Evolutionary conservation across 768 basidiomycete species (phyloP).

Genomic region (Naganishia friedmannii): DNA sequence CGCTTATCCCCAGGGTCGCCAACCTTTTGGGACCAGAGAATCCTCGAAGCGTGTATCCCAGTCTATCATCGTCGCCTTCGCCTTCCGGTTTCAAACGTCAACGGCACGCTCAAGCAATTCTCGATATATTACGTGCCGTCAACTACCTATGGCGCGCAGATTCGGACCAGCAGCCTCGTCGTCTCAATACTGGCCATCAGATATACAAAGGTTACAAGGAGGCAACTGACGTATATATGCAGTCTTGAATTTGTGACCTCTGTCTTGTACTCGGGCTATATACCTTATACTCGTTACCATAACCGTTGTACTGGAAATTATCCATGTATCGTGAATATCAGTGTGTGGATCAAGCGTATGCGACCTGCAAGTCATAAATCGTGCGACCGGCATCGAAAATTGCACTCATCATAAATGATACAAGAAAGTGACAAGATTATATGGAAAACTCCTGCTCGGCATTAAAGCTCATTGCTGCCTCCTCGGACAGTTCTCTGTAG

Average conservation of each 20-base stretch:
- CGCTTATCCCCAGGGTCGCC: conserved; percentile 7
- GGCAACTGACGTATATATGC: neutral
- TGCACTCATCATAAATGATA: neutral
- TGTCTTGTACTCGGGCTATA: neutral
- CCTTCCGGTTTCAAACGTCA: conserved; percentile 7
- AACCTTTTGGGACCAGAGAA: conserved; percentile 4
- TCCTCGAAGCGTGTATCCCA: neutral
- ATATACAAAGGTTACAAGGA: neutral
- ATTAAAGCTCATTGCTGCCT: conserved; percentile 40
- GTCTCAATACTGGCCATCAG: neutral
- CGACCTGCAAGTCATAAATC: neutral
- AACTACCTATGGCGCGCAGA: conserved; percentile 15
- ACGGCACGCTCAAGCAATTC: conserved; percentile 8
- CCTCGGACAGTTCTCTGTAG: conserved; percentile 44
- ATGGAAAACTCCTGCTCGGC: neutral
- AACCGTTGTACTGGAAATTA: neutral
- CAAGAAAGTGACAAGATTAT: neutral
- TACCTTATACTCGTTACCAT: neutral
- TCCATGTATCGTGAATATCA: neutral
- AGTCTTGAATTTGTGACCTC: too few species aligned
- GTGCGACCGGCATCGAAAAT: neutral
- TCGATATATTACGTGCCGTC: conserved; percentile 8
- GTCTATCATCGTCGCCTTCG: neutral
- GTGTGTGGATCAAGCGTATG: neutral
- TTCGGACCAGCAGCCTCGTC: neutral